phyloP scores from a whole-genome alignment of 148 eudicot species.

The Silene uniflora region DNA sequence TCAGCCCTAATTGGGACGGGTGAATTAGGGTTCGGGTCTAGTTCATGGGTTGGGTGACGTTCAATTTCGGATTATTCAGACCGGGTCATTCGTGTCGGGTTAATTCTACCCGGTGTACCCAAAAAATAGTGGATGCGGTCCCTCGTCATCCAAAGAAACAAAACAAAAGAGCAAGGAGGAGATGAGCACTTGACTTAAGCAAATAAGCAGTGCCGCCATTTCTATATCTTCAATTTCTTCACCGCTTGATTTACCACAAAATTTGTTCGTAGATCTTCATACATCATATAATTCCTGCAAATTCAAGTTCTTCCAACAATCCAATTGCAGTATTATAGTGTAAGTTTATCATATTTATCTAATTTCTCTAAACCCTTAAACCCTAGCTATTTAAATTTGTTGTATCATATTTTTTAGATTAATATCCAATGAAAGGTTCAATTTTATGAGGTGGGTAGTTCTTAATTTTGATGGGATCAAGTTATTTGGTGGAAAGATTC shows the following conservation, averaged over 20 bases:
- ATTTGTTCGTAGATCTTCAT: conserved; percentile 4
- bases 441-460: conserved; percentile 4
- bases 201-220: not conserved
- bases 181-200: no score
- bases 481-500: conserved; percentile 21
- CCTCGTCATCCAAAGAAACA: no score
- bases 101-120: no score
- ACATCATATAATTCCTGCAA: not conserved
- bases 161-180: no score
- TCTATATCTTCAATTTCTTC: not conserved
- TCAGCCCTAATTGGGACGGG: no score
- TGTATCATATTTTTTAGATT: not conserved
- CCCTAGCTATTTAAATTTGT: conserved; percentile 7
- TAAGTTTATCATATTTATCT: conserved; percentile 18
- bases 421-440: conserved; percentile 2
- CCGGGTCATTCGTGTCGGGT: no score
- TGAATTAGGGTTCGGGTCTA: no score
- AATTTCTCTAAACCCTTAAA: conserved; percentile 1
- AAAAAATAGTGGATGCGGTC: no score
- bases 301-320: not conserved
- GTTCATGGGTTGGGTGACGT: no score
- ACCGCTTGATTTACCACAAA: not conserved
- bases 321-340: conserved; percentile 4
- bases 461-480: conserved; percentile 25
- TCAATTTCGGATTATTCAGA: no score